Evolutionary conservation across 768 basidiomycete genomes (phyloP).

Genomic region (Agrocybe pediades): DNA sequence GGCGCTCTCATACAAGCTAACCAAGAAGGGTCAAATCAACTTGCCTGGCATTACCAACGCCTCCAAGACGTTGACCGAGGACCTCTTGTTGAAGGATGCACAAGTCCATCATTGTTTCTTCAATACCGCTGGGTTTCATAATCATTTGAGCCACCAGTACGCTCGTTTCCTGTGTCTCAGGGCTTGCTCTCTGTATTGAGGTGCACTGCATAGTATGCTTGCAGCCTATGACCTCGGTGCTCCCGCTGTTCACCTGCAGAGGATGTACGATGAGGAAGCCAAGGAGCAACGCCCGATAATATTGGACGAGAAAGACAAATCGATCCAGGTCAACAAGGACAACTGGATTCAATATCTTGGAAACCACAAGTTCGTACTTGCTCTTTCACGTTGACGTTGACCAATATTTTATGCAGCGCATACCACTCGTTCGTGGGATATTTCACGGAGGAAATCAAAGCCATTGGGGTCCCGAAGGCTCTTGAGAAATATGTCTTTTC

Average conservation of each 20-base stretch:
- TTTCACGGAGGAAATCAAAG: conserved; percentile 40
- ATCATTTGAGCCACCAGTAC: conserved; percentile 64
- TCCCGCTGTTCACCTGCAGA: conserved; percentile 42
- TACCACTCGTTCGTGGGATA: conserved; percentile 39
- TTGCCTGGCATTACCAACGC: conserved; percentile 46
- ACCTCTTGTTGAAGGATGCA: conserved; percentile 49
- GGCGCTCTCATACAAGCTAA: conserved; percentile 23
- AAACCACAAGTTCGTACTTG: conserved; percentile 40
- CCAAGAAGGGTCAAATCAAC: conserved; percentile 41
- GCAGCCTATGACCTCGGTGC: conserved; percentile 62
- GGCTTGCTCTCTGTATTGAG: background rate
- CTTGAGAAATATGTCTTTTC: conserved; percentile 53
- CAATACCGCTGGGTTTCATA: conserved; percentile 43
- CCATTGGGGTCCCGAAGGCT: conserved; percentile 36
- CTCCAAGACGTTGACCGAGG: conserved; percentile 42
- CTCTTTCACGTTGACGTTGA: background rate
- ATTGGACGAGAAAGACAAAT: conserved; percentile 33
- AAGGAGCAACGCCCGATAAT: conserved; percentile 40
- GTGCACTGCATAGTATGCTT: conserved; percentile 39
- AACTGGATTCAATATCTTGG: conserved; percentile 55
- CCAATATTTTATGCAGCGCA: conserved; percentile 25
- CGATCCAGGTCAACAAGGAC: conserved; percentile 36
- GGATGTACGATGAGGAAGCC: conserved; percentile 48
- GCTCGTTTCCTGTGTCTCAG: conserved; percentile 14
- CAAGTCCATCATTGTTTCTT: conserved; percentile 55